These are phyloP conservation scores for Magnolia changhungtana DNA, from an alignment of 164 flowering plant species.

Conservation along the genomic window DNA sequence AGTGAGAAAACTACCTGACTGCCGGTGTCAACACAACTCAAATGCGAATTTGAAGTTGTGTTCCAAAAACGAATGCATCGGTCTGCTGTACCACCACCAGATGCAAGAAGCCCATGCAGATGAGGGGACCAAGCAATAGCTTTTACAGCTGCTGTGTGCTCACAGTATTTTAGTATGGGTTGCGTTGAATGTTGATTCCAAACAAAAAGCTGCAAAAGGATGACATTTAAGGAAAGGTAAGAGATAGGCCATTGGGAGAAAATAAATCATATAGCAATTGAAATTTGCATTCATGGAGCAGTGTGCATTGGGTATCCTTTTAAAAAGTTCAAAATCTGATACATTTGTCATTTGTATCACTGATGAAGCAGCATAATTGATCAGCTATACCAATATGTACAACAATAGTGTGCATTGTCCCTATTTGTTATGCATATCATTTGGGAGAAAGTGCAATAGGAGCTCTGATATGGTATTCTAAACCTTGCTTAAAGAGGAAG, in stretches of 20 bases:
- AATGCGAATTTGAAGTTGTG: slow-evolving; percentile 79
- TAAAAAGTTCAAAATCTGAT: neutral
- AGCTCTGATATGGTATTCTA: too few species aligned
- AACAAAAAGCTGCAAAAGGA: slow-evolving; percentile 68
- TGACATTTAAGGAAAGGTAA: neutral
- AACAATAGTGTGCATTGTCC: too few species aligned
- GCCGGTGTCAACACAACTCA: slow-evolving; percentile 94
- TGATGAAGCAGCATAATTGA: neutral
- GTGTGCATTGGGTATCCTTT: neutral
- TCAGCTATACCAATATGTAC: too few species aligned
- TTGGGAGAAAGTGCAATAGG: too few species aligned
- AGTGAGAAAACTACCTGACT: slow-evolving; percentile 62
- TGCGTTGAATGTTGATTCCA: slow-evolving; percentile 96
- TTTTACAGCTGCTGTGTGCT: slow-evolving; percentile 98
- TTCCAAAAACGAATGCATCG: slow-evolving; percentile 97
- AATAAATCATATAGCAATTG: neutral
- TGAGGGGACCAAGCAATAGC: slow-evolving; percentile 99
- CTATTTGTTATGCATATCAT: too few species aligned
- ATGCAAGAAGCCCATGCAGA: slow-evolving; percentile 92
- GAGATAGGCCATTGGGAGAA: neutral
- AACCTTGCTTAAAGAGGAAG: neutral
- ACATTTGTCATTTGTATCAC: neutral
- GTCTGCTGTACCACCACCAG: slow-evolving; percentile 99
- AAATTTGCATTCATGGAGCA: neutral
- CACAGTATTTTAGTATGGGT: slow-evolving; percentile 82